Percentiles rank a stretch among this genome's conserved stretches.
These are phyloP conservation scores for Lachnellula arida DNA, from an alignment of 2,329 filamentous ascomycete species.

Conservation along the genomic window DNA sequence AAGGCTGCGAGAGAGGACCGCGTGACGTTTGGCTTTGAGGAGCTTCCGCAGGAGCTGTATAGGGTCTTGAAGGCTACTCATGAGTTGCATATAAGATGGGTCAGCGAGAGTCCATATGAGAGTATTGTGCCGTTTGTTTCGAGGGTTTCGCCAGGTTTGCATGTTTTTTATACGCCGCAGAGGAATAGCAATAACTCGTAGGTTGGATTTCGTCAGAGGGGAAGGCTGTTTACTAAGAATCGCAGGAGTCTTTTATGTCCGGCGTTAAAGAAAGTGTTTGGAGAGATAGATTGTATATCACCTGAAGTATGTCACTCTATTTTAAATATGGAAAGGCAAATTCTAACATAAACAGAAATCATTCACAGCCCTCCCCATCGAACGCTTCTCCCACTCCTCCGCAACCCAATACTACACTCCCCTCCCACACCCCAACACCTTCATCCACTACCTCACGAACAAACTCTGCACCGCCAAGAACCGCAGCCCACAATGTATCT, in stretches of 20 bases:
- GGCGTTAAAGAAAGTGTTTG: slow-evolving; percentile 54
- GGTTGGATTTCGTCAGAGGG: slow-evolving; percentile 6
- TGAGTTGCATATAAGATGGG: slow-evolving; percentile 77
- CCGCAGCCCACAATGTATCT: slow-evolving; percentile 45
- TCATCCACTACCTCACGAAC: slow-evolving; percentile 50
- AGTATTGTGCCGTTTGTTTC: slow-evolving; percentile 67
- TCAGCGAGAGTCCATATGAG: slow-evolving; percentile 52
- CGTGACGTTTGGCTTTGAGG: slow-evolving; percentile 66
- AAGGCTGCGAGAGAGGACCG: slow-evolving; percentile 72
- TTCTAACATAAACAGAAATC: slow-evolving; percentile 40
- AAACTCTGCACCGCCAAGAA: slow-evolving; percentile 43
- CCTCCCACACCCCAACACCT: slow-evolving; percentile 50
- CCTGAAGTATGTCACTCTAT: slow-evolving; percentile 37
- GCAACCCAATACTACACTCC: slow-evolving; percentile 67
- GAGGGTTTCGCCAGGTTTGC: slow-evolving; percentile 72
- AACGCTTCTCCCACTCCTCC: slow-evolving; percentile 58
- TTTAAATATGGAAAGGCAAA: background rate
- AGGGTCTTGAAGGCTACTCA: slow-evolving; percentile 58
- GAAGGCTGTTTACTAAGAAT: slow-evolving; percentile 3
- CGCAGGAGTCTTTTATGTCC: slow-evolving; percentile 50
- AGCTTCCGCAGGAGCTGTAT: slow-evolving; percentile 66
- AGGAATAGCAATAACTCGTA: slow-evolving; percentile 22
- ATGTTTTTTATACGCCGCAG: slow-evolving; percentile 68
- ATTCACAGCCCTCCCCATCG: slow-evolving; percentile 57
- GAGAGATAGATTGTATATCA: slow-evolving; percentile 50